Evolutionary conservation across 495 filamentous ascomycete genomes (phyloP), one percentile per base, ranked within the genome.

Genomic region (Aspergillus sclerotiicarbonarius): DNA sequence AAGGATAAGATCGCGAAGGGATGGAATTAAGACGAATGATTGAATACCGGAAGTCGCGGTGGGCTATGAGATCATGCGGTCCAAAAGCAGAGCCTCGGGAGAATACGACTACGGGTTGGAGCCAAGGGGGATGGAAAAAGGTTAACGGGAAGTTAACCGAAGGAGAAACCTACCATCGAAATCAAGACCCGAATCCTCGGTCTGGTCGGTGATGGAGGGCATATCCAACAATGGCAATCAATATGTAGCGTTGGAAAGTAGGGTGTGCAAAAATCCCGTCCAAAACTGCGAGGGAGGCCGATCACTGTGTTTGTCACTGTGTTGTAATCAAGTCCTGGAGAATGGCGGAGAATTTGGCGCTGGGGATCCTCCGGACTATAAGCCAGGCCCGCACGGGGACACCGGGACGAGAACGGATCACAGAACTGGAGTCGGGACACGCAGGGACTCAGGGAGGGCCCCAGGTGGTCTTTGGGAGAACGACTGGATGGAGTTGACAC

Each of bases 161-260:
- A 25, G 25, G 5, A 5, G 46, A 48, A 51, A 61, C 74, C 69
- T 73, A 76, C 74, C 74, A 72, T 67, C 61, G 60, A 65, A 46
- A 61, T 72, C 70, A 59, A 61, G 53, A 43, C 61, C 63, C 16
- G 59, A 54, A 49, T 66, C 65, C 55, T 58, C 53, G 48, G 65
- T 63, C 53, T 70, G 53, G 51, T 65, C 70, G 58, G 69, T 66
- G 63, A 72, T 64, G 46, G 71, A 76, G 50, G 71, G 71, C 68
- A 74, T 76, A 50, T 64, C 53, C 56, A 52, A 18, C 15, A 13
- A 30, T 8, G 16, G n/a, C 18, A 50, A 15, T 6, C 47, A 9
- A 3, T 6, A 16, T n/a, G 12, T 16, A 25, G 5, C n/a, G 12
- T n/a, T 13, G 21, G n/a, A 15, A 5, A 7, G 18, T 25, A 6